Conservation (phyloP, 2,329 filamentous ascomycete species). For the Thelonectria rubi region DNA sequence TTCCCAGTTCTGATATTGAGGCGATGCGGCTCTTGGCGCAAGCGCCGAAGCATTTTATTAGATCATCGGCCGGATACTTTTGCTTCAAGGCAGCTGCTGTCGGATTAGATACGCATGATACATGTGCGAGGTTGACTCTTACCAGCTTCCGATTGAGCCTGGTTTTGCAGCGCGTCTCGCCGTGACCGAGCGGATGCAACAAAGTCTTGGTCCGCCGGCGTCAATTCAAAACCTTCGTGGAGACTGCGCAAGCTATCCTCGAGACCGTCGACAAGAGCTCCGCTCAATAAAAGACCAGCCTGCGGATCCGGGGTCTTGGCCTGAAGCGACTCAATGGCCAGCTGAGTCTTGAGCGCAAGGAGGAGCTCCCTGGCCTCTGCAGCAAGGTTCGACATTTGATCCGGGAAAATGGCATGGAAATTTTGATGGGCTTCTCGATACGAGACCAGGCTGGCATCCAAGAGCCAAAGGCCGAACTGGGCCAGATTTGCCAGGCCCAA, state of each 20-base stretch:
- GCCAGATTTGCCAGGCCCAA: constrained; percentile 61
- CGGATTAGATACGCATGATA: constrained; percentile 16
- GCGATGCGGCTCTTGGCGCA: constrained; percentile 48
- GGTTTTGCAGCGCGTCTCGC: constrained; percentile 46
- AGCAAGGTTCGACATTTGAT: constrained; percentile 56
- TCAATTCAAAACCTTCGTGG: constrained; percentile 45
- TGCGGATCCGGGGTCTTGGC: constrained; percentile 58
- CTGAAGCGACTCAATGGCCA: constrained; percentile 63
- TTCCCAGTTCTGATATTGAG: constrained; percentile 46
- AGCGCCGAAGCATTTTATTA: constrained; percentile 47
- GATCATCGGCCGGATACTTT: constrained; percentile 52
- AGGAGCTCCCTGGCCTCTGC: constrained; percentile 55
- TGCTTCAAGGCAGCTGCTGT: constrained; percentile 45
- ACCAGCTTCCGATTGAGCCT: constrained; percentile 41
- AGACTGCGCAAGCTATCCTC: constrained; percentile 55
- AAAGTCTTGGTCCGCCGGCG: constrained; percentile 48
- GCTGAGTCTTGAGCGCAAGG: constrained; percentile 58
- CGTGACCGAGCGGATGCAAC: constrained; percentile 46
- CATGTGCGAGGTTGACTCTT: constrained; percentile 30
- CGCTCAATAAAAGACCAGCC: constrained; percentile 62
- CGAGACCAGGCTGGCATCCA: constrained; percentile 50
- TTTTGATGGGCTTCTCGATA: constrained; percentile 55
- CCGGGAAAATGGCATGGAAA: constrained; percentile 56
- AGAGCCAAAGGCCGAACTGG: constrained; percentile 53
- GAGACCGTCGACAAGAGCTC: constrained; percentile 65